phyloP scores from a whole-genome alignment of 2,329 filamentous ascomycete genomes.

The Lachnum nothofagi region DNA sequence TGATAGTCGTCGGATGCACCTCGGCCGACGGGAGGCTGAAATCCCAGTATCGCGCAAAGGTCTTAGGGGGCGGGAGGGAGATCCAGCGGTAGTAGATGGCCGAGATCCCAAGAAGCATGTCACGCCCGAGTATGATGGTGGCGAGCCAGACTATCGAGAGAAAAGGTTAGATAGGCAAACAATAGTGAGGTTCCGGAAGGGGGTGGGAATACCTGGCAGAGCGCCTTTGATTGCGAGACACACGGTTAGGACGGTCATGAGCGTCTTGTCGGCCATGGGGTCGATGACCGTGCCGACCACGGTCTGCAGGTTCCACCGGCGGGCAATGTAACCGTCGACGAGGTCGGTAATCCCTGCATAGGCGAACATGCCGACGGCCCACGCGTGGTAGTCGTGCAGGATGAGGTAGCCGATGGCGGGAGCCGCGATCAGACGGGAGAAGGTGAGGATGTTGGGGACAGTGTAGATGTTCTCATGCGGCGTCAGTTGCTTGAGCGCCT shows the following conservation, averaged over 20 bases:
- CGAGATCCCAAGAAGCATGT: slow-evolving; percentile 74
- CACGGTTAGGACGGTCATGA: slow-evolving; percentile 91
- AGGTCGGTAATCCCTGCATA: slow-evolving; percentile 91
- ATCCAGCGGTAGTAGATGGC: slow-evolving; percentile 97
- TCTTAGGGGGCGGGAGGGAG: slow-evolving; percentile 87
- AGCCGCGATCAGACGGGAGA: slow-evolving; percentile 75
- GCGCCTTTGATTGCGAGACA: slow-evolving; percentile 78
- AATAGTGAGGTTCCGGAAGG: too few species aligned
- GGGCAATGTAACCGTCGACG: slow-evolving; percentile 89
- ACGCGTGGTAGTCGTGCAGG: slow-evolving; percentile 71
- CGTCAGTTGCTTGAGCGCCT: slow-evolving; percentile 28
- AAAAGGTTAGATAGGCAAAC: too few species aligned
- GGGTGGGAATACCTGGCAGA: slow-evolving; percentile 57
- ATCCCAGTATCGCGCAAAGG: slow-evolving; percentile 90
- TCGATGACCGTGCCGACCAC: slow-evolving; percentile 93
- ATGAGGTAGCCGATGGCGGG: slow-evolving; percentile 86
- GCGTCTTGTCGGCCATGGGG: slow-evolving; percentile 91
- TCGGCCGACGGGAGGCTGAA: slow-evolving; percentile 86
- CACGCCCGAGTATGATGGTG: slow-evolving; percentile 82
- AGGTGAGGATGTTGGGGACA: slow-evolving; percentile 87
- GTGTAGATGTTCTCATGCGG: slow-evolving; percentile 91
- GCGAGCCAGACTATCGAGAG: slow-evolving; percentile 74
- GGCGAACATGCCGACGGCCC: slow-evolving; percentile 78
- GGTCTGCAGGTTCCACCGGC: slow-evolving; percentile 80
- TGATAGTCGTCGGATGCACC: slow-evolving; percentile 76